Evolutionary conservation across 305 asterid species (phyloP), one percentile per base, ranked within the genome.

Genomic region (Fraxinus paxiana): DNA sequence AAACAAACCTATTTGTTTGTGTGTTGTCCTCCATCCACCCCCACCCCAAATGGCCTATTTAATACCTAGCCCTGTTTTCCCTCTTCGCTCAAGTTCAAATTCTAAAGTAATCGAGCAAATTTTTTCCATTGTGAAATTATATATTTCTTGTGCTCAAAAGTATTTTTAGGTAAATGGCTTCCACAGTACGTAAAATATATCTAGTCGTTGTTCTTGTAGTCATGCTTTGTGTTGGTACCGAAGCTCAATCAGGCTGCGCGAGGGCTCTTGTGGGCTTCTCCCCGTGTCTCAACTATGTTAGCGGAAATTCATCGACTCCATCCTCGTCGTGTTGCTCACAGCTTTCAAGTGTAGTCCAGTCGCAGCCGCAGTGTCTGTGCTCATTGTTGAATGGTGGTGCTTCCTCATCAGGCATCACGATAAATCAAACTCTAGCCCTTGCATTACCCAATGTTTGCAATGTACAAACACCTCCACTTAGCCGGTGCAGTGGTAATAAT

Each of bases 361-460:
- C 97, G 0, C 87, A 92, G n/a, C 97, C 98, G 0, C 89, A 63
- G 67, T 92, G 98, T 12, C 97, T 94, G 0, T 94, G 98, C 82
- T 5, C 85, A 8, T 79, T 94, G 48, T 80, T 88, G 51, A 90
- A 80, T 2, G 89, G 94, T 13, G 91, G 89, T 17, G 83, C 87
- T 4, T 80, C 90, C 79, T 71, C 82, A 38, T 74, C 90, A 30
- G 97, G 97, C 70, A n/a, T 92, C 30, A 15, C 83, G 1, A 87
- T 92, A 0, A 93, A 94, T 83, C 97, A 87, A 83, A 90, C 96
- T 18, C 91, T 77, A 0, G 98, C 97, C 0, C 87, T 93, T 1
- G 86, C 91, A 8, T 83, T 93, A 84, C 97, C 97, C 0, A 90
- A 79, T 5, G 90, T 86, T 7, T 94, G 97, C 92, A 86, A 87